Evolutionary conservation across 768 basidiomycete genomes (phyloP).

Genomic region (Mycena rosella): DNA sequence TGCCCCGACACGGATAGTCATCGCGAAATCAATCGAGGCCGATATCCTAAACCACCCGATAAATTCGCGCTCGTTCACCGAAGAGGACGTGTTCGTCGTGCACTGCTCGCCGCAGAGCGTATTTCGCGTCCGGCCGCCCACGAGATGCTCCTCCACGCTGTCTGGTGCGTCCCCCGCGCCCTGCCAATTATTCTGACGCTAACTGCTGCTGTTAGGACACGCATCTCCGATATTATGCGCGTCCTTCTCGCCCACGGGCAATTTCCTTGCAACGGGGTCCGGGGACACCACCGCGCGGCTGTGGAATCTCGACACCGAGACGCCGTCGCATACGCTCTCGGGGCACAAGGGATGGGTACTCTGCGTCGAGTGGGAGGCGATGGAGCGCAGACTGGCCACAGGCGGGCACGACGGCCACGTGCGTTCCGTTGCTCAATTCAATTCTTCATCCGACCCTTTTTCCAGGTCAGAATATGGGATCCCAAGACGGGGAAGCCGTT

Average conservation of each 20-base stretch:
- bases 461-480: constrained; percentile 89
- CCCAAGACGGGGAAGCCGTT: constrained; percentile 90
- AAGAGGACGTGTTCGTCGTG: constrained; percentile 90
- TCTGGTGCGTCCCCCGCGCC: constrained; percentile 66
- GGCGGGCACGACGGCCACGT: constrained; percentile 97
- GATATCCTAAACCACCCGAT: constrained; percentile 81
- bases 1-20: constrained; percentile 81
- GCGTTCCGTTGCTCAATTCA: constrained; percentile 37
- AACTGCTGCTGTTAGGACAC: constrained; percentile 69
- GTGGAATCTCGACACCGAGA: constrained; percentile 96
- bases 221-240: constrained; percentile 94
- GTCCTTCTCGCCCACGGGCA: constrained; percentile 94
- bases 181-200: neutral
- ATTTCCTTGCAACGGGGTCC: constrained; percentile 92
- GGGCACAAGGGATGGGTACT: constrained; percentile 98
- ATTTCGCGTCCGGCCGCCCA: constrained; percentile 93
- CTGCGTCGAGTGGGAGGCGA: constrained; percentile 96
- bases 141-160: constrained; percentile 92
- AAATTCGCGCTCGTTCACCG: constrained; percentile 74
- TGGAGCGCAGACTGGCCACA: constrained; percentile 89
- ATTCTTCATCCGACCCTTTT: constrained; percentile 2
- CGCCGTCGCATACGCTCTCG: constrained; percentile 85
- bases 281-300: constrained; percentile 94
- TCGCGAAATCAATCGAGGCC: constrained; percentile 85
- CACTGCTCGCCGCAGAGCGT: constrained; percentile 96